Evolutionary conservation across 2,329 filamentous ascomycete genomes (phyloP).

Genomic region (Trichoderma breve): DNA sequence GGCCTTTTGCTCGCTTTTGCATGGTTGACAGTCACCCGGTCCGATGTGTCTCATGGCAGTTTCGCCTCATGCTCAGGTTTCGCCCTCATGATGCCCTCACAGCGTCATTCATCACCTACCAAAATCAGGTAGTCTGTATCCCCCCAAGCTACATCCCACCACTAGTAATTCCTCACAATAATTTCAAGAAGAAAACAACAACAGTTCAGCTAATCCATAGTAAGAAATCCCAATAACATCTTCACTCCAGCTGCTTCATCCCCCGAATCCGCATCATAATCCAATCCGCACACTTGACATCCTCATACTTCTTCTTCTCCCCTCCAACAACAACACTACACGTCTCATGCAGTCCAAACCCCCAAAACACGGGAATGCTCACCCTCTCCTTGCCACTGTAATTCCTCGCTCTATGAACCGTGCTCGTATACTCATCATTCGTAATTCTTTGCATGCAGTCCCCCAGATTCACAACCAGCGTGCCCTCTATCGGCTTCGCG

Average conservation of each 20-base stretch:
- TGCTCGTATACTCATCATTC: conserved; percentile 48
- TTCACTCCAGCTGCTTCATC: conserved; percentile 29
- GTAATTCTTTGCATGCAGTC: conserved; percentile 52
- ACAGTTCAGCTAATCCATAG: not conserved
- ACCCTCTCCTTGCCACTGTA: conserved; percentile 39
- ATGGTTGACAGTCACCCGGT: not conserved
- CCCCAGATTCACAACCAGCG: conserved; percentile 52
- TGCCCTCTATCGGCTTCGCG: conserved; percentile 39
- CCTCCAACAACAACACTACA: conserved; percentile 39
- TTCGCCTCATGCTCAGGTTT: not conserved
- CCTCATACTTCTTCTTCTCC: conserved; percentile 40
- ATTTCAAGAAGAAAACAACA: not conserved
- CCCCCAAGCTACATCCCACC: not conserved
- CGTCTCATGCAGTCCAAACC: conserved; percentile 41
- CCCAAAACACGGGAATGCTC: conserved; percentile 49
- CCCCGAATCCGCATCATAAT: conserved; percentile 34
- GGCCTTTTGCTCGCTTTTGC: not conserved
- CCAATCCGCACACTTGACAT: conserved; percentile 42
- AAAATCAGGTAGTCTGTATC: not conserved
- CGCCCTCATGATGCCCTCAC: not conserved
- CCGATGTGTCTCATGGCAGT: not conserved
- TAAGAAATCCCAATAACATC: not conserved
- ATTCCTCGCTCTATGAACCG: conserved; percentile 49
- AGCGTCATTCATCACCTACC: not conserved
- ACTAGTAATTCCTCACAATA: not conserved